Evolutionary conservation across 257 asterid genomes (phyloP).

Genomic region (Solanum peruvianum): DNA sequence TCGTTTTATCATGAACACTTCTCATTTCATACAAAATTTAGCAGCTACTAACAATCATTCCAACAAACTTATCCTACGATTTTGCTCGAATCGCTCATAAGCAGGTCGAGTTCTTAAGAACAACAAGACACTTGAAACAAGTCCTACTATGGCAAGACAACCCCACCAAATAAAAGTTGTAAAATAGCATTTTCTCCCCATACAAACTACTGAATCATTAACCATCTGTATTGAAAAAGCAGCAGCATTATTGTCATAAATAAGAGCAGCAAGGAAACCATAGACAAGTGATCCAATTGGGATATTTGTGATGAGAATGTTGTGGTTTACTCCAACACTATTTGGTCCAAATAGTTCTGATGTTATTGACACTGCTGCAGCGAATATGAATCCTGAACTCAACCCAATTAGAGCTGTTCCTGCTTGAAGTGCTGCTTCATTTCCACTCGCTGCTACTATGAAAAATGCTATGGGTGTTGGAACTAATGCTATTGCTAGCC

Average conservation of each 20-base stretch:
- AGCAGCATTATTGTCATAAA: slow-evolving; percentile 43
- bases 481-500: slow-evolving; percentile 65
- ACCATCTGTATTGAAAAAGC: background rate
- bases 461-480: slow-evolving; percentile 64
- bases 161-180: slow-evolving; percentile 80
- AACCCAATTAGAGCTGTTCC: slow-evolving; percentile 83
- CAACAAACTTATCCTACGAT: slow-evolving; percentile 18
- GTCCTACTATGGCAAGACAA: slow-evolving; percentile 63
- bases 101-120: slow-evolving; percentile 59
- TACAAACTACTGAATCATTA: slow-evolving; percentile 45
- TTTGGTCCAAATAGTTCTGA: slow-evolving; percentile 85
- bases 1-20: no score
- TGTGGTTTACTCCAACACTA: slow-evolving; percentile 79
- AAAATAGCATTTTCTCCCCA: slow-evolving; percentile 71
- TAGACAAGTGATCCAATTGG: slow-evolving; percentile 78
- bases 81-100: slow-evolving; percentile 44
- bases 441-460: slow-evolving; percentile 39
- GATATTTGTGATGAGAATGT: slow-evolving; percentile 76
- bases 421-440: slow-evolving; percentile 29
- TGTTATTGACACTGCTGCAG: slow-evolving; percentile 83
- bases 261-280: slow-evolving; percentile 67
- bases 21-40: no score
- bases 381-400: slow-evolving; percentile 88
- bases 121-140: slow-evolving; percentile 46
- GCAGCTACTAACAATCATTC: background rate